phyloP scores from a whole-genome alignment of 495 filamentous ascomycete species.

The Xylaria curta region DNA sequence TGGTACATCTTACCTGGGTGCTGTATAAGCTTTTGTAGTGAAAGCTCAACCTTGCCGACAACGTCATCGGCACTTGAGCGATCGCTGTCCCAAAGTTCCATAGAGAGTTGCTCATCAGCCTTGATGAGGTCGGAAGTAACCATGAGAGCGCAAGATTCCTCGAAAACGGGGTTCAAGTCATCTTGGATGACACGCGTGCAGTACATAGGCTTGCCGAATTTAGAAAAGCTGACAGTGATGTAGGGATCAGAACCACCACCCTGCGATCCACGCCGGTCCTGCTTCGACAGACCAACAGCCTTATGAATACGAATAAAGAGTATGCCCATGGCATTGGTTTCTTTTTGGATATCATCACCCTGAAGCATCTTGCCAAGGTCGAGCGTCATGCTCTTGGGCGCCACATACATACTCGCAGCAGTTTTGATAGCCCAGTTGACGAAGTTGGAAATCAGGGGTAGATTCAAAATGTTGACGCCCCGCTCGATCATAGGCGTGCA shows the following conservation, averaged over 20 bases:
- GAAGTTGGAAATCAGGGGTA: conserved; percentile 93
- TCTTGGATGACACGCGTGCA: conserved; percentile 95
- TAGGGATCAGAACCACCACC: conserved; percentile 94
- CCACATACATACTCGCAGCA: conserved; percentile 87
- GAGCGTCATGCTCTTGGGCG: conserved; percentile 93
- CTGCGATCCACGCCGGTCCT: conserved; percentile 81
- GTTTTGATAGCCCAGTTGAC: conserved; percentile 95
- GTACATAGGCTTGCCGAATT: conserved; percentile 98
- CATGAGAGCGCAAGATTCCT: conserved; percentile 85
- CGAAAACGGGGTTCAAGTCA: conserved; percentile 92
- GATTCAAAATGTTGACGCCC: conserved; percentile 88
- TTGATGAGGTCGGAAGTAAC: conserved; percentile 90
- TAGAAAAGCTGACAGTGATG: conserved; percentile 72
- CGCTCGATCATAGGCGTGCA: conserved; percentile 89
- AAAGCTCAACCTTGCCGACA: conserved; percentile 90
- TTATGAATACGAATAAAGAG: conserved; percentile 92
- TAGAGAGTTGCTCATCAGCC: conserved; percentile 86
- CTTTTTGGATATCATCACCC: conserved; percentile 90
- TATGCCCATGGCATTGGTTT: conserved; percentile 81
- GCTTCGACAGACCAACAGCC: conserved; percentile 86
- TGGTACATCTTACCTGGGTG: conserved; percentile 92
- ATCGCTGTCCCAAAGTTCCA: conserved; percentile 96
- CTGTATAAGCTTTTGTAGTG: conserved; percentile 92
- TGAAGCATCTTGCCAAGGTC: conserved; percentile 89
- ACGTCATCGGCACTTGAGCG: conserved; percentile 89